Evolutionary conservation across 139 green algal genomes (phyloP), one percentile per base, ranked within the genome.

Genomic region (Deuterostichococcus epilithicus): DNA sequence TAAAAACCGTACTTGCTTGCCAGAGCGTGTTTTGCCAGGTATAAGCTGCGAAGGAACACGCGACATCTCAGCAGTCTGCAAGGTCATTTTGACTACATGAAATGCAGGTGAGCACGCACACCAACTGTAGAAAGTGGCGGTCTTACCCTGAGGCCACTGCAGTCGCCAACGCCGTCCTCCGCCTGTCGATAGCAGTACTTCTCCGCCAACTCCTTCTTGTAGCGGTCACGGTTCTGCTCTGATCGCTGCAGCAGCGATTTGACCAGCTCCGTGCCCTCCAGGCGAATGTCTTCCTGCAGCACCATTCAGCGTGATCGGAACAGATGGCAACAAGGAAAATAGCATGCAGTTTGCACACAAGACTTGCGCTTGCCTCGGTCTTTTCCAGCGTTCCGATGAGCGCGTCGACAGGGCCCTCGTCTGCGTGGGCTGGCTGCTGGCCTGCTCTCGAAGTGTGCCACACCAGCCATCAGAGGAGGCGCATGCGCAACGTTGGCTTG

Each of bases 141-240:
- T 18, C 68, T 73, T n/a, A 81, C 72, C 33, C 84, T 76, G 52
- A 94, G 76, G 1, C 90, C 90, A 35, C 82, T 88, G 78, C 90
- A 94, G 82, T 94, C 90, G 8, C 90, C 90, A 22, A 94, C 76
- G 18, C 90, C 90, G 36, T 94, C 76, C 84, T 94, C 90, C 32
- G 90, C 90, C 76, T 94, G 90, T 35, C 90, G 75, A 34, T 79
- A 84, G 82, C 90, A 93, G 73, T 93, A 93, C 76, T 88, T 90
- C 72, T 90, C 82, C 77, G 80, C 44, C 8, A 93, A 68, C 26
- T 80, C 83, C 73, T 78, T 87, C 52, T 86, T 87, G 82, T 88
- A 84, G 60, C 70, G 76, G 39, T 47, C 73, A 68, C 68, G 68
- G 34, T 78, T 78, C 30, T 33, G 68, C 45, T 77, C 72, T 23